Conservation (phyloP, 2,329 filamentous ascomycete species). For the Colletotrichum kahawae region DNA sequence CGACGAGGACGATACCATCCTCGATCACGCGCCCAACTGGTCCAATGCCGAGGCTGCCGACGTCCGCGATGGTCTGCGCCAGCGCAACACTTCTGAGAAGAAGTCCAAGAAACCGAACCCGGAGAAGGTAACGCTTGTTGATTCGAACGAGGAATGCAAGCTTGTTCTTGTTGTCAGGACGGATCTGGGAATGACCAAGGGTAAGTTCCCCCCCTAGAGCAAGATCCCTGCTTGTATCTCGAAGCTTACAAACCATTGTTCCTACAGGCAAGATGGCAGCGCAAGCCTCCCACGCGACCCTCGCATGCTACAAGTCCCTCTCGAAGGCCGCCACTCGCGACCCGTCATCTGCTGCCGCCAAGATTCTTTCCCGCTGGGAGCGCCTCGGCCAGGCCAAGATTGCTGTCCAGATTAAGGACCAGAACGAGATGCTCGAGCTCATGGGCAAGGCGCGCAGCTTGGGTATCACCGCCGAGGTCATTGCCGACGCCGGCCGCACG, state of each 20-base stretch:
- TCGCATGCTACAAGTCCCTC: slow-evolving; percentile 94
- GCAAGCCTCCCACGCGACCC: slow-evolving; percentile 93
- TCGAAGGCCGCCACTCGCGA: slow-evolving; percentile 56
- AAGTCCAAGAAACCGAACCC: slow-evolving; percentile 35
- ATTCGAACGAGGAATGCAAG: slow-evolving; percentile 82
- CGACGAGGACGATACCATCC: slow-evolving; percentile 61
- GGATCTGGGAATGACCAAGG: slow-evolving; percentile 97
- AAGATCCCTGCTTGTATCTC: neutral
- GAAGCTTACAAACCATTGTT: neutral
- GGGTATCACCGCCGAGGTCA: slow-evolving; percentile 86
- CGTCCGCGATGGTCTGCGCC: slow-evolving; percentile 58
- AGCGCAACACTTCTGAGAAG: slow-evolving; percentile 31
- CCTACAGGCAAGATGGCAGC: slow-evolving; percentile 90
- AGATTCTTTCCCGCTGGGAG: slow-evolving; percentile 85
- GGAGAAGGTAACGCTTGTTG: slow-evolving; percentile 30
- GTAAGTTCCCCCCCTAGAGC: slow-evolving; percentile 50
- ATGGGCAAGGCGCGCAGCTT: slow-evolving; percentile 82
- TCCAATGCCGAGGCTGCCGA: slow-evolving; percentile 66
- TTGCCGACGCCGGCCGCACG: slow-evolving; percentile 94
- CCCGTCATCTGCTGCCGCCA: slow-evolving; percentile 58
- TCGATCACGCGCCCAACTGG: slow-evolving; percentile 74
- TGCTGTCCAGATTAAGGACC: slow-evolving; percentile 84
- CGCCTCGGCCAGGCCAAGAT: slow-evolving; percentile 88
- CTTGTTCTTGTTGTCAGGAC: slow-evolving; percentile 90
- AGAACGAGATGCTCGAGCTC: slow-evolving; percentile 78